Evolutionary conservation across 2,329 filamentous ascomycete genomes (phyloP), one percentile per base, ranked within the genome.

Genomic region (Alternaria longipes): DNA sequence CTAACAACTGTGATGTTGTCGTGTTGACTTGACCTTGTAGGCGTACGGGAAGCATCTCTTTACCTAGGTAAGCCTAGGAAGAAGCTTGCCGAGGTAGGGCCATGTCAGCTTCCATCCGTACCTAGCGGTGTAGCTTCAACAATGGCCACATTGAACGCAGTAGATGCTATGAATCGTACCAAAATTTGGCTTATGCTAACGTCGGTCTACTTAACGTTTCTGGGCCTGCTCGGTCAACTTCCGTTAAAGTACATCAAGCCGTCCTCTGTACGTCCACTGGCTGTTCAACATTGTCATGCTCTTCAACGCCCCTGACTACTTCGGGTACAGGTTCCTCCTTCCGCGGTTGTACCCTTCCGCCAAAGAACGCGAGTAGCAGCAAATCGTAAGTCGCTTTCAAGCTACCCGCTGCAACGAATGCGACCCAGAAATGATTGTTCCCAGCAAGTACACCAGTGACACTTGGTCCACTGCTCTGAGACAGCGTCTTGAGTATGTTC

Each of bases 361-460:
- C 73, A 65, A 80, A 80, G 42, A 79, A 69, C 0, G 60, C 68
- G n/a, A 79, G 64, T 11, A 80, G 60, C 22, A 75, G 62, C 5
- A 79, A 16, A 67, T 80, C 79, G 45, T 80, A 80, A 0, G 60
- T 53, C 7, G 67, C 72, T 54, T 79, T 79, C 61, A 80, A 47
- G 3, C 68, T 72, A 0, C 79, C 79, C 1, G 79, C 79, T 2
- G 72, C 70, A 22, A 79, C 71, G 59, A 80, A 80, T 3, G 78
- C 78, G 5, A 80, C 71, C 78, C 78, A 79, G 42, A 80, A 80
- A 20, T 66, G 56, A 7, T 65, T 65, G 3, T 62, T 61, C 1
- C 72, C 74, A 7, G 78, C 78, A 28, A 80, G 53, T 1, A 76
- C n/a, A 8, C 78, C 78, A 8, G 78, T 80, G 1, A 79, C 40